A percentile compares a stretch with the other conserved stretches of the same genome.
Evolutionary conservation across 2,329 filamentous ascomycete genomes (phyloP).

Genomic region (Fusarium ramigenum): DNA sequence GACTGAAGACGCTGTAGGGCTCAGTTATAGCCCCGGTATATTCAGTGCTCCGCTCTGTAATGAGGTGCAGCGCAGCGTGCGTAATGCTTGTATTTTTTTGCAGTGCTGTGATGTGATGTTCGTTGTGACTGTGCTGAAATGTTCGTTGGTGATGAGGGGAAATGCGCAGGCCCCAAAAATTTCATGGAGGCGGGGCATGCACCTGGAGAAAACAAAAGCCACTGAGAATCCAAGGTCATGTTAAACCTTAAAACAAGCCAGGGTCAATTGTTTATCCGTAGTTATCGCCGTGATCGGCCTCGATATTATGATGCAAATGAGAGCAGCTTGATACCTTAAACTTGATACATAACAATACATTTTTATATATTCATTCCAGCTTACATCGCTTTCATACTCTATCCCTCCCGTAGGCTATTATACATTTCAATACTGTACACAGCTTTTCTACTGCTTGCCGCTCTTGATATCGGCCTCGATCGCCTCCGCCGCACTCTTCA

Average conservation of each 20-base stretch:
- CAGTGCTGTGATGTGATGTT: conserved; percentile 37
- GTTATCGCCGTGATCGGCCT: conserved; percentile 26
- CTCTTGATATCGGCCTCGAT: conserved; percentile 37
- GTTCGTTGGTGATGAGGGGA: conserved; percentile 51
- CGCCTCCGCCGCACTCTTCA: conserved; percentile 29
- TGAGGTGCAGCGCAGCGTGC: not conserved
- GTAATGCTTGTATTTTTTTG: conserved; percentile 1
- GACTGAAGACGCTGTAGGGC: not conserved
- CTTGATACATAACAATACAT: not conserved
- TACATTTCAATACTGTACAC: conserved; percentile 41
- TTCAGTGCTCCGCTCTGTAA: conserved; percentile 28
- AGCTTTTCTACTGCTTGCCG: conserved; percentile 35
- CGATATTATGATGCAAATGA: not conserved
- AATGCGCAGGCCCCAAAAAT: conserved; percentile 43
- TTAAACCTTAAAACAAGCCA: not conserved
- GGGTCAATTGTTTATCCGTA: conserved; percentile 32
- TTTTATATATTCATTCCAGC: conserved; percentile 23
- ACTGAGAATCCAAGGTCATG: not conserved
- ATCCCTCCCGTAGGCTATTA: conserved; percentile 33
- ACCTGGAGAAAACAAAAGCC: conserved; percentile 1
- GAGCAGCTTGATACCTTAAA: not conserved
- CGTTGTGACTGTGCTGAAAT: conserved; percentile 55
- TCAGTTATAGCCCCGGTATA: conserved; percentile 9
- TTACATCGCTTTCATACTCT: conserved; percentile 27
- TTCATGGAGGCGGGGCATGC: conserved; percentile 9